These are phyloP conservation scores for Phytophthora citricola DNA, from an alignment of 352 stramenopile genomes.

Conservation along the genomic window DNA sequence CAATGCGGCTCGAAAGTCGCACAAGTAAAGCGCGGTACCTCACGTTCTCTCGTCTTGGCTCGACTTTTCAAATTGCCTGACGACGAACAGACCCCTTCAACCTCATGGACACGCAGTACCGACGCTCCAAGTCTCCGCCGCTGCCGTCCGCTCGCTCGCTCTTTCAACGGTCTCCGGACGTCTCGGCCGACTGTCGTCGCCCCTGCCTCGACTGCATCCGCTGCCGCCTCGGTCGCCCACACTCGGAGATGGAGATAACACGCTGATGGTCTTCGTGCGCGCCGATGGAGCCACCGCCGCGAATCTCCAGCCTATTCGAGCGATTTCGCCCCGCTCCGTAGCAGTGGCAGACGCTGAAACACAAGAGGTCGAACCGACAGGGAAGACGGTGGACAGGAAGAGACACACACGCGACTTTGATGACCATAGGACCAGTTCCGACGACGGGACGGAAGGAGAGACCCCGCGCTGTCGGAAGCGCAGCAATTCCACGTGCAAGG, in stretches of 20 bases:
- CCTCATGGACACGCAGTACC: slow-evolving; percentile 7
- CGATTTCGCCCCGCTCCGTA: slow-evolving; percentile 20
- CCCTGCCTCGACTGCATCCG: slow-evolving; percentile 25
- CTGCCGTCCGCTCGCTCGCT: slow-evolving; percentile 29
- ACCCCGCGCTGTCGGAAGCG: slow-evolving; percentile 31
- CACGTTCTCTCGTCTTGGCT: background rate
- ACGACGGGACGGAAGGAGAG: slow-evolving; percentile 14
- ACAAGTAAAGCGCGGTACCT: background rate
- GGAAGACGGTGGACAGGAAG: slow-evolving; percentile 9
- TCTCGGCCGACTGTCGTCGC: slow-evolving; percentile 18
- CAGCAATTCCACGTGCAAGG: slow-evolving; percentile 25
- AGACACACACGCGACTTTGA: slow-evolving; percentile 21
- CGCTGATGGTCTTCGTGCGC: slow-evolving; percentile 30
- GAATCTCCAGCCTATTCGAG: background rate
- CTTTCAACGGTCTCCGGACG: slow-evolving; percentile 15
- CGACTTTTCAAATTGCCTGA: slow-evolving; percentile 28
- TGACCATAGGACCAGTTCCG: slow-evolving; percentile 20
- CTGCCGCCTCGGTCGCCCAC: slow-evolving; percentile 18
- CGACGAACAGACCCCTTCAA: slow-evolving; percentile 2
- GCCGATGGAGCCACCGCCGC: background rate
- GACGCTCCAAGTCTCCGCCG: slow-evolving; percentile 12
- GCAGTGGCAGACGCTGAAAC: slow-evolving; percentile 5
- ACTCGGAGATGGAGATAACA: slow-evolving; percentile 11
- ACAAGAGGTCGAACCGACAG: slow-evolving; percentile 3
- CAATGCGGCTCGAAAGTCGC: slow-evolving; percentile 5